These are phyloP conservation scores for Xylaria sp. DNA, from an alignment of 495 filamentous ascomycete genomes.

Conservation along the genomic window DNA sequence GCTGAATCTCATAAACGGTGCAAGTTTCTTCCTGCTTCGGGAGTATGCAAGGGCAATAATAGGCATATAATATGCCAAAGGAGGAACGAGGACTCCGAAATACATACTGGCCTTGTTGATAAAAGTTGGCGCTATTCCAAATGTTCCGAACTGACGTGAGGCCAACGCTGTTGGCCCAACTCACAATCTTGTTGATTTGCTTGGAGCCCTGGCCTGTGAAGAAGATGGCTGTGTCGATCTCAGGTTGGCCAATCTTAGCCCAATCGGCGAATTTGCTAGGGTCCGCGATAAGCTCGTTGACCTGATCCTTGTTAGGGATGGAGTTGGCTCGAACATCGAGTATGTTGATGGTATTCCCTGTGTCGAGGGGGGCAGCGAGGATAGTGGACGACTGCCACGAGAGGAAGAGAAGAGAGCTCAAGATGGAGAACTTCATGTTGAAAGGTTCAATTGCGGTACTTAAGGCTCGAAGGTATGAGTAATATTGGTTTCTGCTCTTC, in stretches of 20 bases:
- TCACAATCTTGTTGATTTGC: background rate
- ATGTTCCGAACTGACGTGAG: background rate
- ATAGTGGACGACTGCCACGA: background rate
- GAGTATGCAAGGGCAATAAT: background rate
- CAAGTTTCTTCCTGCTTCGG: background rate
- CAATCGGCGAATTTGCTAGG: background rate
- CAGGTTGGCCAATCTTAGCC: background rate
- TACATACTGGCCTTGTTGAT: background rate
- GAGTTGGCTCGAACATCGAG: background rate
- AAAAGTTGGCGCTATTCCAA: background rate
- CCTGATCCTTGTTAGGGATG: background rate
- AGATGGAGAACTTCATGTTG: constrained; percentile 5
- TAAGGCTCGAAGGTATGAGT: background rate
- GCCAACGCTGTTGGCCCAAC: background rate
- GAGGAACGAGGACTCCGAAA: background rate
- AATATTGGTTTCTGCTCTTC: background rate
- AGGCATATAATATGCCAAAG: background rate
- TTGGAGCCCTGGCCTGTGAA: background rate
- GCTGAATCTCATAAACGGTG: background rate
- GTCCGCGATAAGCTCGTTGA: background rate
- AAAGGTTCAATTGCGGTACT: background rate
- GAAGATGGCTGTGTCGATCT: background rate
- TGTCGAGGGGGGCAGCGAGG: background rate
- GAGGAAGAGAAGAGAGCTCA: background rate
- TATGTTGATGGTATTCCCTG: background rate